A percentile compares a stretch with the other conserved stretches of the same genome.
Conservation (phyloP, 305 asterid genomes). For the Rubia tinctorum region DNA sequence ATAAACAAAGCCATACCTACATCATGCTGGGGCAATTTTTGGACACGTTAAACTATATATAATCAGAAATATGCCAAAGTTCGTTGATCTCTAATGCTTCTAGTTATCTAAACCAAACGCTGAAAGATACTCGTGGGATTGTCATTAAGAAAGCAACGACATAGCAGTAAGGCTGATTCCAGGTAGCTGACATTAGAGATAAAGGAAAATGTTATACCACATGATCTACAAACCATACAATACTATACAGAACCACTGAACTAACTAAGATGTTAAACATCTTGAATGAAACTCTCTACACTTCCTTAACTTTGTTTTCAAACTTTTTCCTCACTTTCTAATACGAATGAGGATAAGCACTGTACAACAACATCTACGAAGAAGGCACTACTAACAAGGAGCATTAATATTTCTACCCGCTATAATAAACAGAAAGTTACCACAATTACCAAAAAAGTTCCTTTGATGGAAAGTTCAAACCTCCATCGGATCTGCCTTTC, state of each 20-base stretch:
- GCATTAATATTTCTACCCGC: background rate
- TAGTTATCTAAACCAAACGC: slow-evolving; percentile 72
- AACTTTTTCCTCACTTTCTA: background rate
- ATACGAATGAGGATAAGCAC: background rate
- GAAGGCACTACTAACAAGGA: background rate
- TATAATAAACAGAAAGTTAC: background rate
- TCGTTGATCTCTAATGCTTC: slow-evolving; percentile 89
- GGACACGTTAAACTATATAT: slow-evolving; percentile 75
- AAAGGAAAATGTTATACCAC: background rate
- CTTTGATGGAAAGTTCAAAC: background rate
- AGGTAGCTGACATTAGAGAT: slow-evolving; percentile 50
- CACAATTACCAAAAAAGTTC: background rate
- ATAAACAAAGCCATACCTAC: slow-evolving; percentile 38
- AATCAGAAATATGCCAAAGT: slow-evolving; percentile 74
- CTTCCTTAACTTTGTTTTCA: background rate
- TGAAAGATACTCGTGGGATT: slow-evolving; percentile 52
- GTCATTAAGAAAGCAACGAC: slow-evolving; percentile 72
- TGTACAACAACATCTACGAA: background rate
- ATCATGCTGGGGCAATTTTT: slow-evolving; percentile 48
- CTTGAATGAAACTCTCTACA: background rate
- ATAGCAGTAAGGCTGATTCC: slow-evolving; percentile 78
- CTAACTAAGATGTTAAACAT: background rate
- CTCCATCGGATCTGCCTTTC: too few relatives aligned
- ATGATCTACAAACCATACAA: slow-evolving; percentile 3
- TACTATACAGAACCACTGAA: background rate